A percentile compares a stretch with the other conserved stretches of the same genome.
phyloP scores from a whole-genome alignment of 257 asterid genomes.

The Paulownia fortunei region DNA sequence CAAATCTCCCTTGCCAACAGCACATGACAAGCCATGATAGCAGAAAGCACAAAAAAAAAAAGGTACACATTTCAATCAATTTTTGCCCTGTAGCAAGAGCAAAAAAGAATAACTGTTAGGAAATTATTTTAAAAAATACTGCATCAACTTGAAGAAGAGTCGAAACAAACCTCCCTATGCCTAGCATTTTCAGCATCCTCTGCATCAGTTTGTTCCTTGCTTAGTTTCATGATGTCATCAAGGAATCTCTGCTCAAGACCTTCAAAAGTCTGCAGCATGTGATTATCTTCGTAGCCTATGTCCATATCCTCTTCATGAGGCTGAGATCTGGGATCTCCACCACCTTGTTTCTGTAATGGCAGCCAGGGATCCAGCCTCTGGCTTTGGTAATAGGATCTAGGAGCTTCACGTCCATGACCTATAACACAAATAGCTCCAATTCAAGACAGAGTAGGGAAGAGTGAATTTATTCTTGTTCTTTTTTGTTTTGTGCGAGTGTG shows the following conservation, averaged over 20 bases:
- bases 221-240: constrained; percentile 83
- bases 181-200: constrained; percentile 94
- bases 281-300: constrained; percentile 75
- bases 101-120: neutral
- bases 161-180: constrained; percentile 82
- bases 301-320: constrained; percentile 79
- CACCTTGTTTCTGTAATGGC: constrained; percentile 69
- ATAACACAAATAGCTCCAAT: constrained; percentile 33
- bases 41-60: neutral
- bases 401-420: constrained; percentile 77
- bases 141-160: constrained; percentile 19
- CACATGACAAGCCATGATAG: neutral
- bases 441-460: neutral
- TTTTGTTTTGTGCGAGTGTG: neutral
- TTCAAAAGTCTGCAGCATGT: constrained; percentile 57
- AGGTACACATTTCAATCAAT: neutral
- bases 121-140: neutral
- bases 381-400: constrained; percentile 79
- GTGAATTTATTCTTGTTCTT: neutral
- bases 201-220: constrained; percentile 89
- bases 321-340: constrained; percentile 71
- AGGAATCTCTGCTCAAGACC: constrained; percentile 85
- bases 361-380: constrained; percentile 75
- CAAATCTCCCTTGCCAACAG: neutral
- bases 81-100: neutral